phyloP scores from a whole-genome alignment of 2,329 filamentous ascomycete species.

The Venturia pyrina region DNA sequence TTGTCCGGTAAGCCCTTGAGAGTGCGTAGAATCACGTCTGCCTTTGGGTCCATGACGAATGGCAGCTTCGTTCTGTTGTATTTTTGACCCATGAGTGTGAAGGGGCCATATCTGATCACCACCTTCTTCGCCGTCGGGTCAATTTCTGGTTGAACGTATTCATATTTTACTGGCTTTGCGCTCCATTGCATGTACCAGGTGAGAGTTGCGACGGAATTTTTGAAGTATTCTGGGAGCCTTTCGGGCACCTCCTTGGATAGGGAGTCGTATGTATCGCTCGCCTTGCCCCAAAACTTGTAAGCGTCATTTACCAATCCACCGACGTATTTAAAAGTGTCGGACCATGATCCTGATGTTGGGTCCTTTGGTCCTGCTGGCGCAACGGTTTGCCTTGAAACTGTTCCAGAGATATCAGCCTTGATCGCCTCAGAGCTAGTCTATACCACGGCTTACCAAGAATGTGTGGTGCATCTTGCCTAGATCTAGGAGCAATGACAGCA shows the following conservation, averaged over 20 bases:
- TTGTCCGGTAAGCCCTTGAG: slow-evolving; percentile 6
- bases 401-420: not conserved
- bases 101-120: slow-evolving; percentile 2
- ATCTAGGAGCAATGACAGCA: not conserved
- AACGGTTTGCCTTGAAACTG: slow-evolving; percentile 1
- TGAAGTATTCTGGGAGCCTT: not conserved
- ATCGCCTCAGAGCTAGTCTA: not conserved
- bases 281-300: not conserved
- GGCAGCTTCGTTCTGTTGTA: slow-evolving; percentile 4
- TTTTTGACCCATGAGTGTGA: slow-evolving; percentile 3
- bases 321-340: not conserved
- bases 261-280: not conserved
- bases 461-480: not conserved
- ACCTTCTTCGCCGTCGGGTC: not conserved
- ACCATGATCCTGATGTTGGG: not conserved
- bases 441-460: not conserved
- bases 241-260: not conserved
- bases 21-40: slow-evolving; percentile 4
- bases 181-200: slow-evolving; percentile 7
- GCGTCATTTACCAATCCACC: not conserved
- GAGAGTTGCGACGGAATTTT: not conserved
- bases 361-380: not conserved
- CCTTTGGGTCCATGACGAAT: slow-evolving; percentile 4
- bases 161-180: not conserved
- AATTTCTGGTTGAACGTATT: not conserved